Percentiles rank a stretch among this genome's conserved stretches.
Evolutionary conservation across 108 stramenopile species (phyloP).

Genomic region (Fragilaria crotonensis): DNA sequence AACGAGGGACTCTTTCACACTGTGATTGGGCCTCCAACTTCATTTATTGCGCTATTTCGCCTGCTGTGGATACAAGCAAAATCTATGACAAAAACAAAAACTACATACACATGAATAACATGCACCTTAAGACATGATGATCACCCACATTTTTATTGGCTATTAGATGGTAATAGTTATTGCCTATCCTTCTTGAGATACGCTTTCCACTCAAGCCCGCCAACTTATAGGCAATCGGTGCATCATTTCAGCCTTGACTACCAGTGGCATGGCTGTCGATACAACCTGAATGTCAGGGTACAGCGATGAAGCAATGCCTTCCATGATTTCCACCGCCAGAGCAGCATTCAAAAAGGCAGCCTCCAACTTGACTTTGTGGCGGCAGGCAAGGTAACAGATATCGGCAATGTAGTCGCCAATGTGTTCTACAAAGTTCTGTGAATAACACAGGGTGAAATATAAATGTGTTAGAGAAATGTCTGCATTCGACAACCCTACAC

Average conservation of each 20-base stretch:
- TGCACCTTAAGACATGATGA: too few relatives aligned
- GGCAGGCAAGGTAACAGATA: slow-evolving; percentile 82
- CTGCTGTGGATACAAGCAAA: too few relatives aligned
- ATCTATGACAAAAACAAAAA: too few relatives aligned
- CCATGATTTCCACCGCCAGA: slow-evolving; percentile 85
- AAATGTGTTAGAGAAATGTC: not conserved
- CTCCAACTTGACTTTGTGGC: slow-evolving; percentile 81
- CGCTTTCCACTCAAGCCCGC: not conserved
- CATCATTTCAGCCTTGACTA: slow-evolving; percentile 81
- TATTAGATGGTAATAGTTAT: too few relatives aligned
- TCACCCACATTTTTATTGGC: too few relatives aligned
- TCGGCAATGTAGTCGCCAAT: slow-evolving; percentile 83
- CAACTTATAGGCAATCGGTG: slow-evolving; percentile 38
- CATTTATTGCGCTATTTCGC: too few relatives aligned
- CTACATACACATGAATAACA: too few relatives aligned
- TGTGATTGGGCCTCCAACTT: too few relatives aligned
- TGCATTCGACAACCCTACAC: not conserved
- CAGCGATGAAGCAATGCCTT: slow-evolving; percentile 66
- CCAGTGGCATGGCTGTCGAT: slow-evolving; percentile 65
- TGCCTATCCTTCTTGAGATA: too few relatives aligned
- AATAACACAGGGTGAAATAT: not conserved
- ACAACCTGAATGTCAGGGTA: slow-evolving; percentile 71
- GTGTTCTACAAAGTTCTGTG: slow-evolving; percentile 79
- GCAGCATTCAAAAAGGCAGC: slow-evolving; percentile 80
- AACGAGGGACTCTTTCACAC: too few relatives aligned